phyloP scores from a whole-genome alignment of 2,329 filamentous ascomycete species.

The Onygenales sp. region DNA sequence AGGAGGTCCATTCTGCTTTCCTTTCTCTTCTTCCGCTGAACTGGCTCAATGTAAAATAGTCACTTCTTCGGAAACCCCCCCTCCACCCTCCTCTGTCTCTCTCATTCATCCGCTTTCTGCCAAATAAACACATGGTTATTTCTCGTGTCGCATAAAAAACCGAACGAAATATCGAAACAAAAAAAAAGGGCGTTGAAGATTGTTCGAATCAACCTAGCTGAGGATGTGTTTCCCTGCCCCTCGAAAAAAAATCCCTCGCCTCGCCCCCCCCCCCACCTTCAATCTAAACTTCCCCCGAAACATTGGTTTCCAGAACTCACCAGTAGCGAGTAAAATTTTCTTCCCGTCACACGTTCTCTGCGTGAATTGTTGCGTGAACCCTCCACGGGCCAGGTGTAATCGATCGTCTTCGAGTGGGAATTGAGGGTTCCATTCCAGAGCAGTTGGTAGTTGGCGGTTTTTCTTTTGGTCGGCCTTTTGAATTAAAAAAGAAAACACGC shows the following conservation, averaged over 20 bases:
- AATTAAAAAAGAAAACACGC: not conserved
- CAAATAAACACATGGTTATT: constrained; percentile 1
- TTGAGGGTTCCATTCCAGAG: not conserved
- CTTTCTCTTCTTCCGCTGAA: not conserved
- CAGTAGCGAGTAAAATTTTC: constrained; percentile 11
- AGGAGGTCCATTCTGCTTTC: not conserved
- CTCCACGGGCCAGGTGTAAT: not conserved
- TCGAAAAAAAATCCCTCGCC: not conserved
- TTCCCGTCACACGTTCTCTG: not conserved
- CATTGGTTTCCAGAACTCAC: constrained; percentile 12
- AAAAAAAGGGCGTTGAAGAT: not conserved
- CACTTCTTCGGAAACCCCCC: not conserved
- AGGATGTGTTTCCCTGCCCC: not conserved
- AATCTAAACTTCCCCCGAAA: constrained; percentile 15
- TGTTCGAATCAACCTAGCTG: constrained; percentile 5
- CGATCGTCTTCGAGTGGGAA: not conserved
- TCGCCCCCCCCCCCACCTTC: constrained; percentile 10
- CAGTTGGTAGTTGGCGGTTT: not conserved
- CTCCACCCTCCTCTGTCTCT: not conserved
- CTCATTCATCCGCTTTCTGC: not conserved
- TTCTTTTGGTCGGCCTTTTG: not conserved
- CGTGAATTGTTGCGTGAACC: not conserved
- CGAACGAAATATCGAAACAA: not conserved
- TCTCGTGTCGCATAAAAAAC: not conserved
- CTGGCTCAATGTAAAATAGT: not conserved